A percentile compares a stretch with the other conserved stretches of the same genome.
Conservation (phyloP, 257 asterid genomes). For the Forsythia suspensa region DNA sequence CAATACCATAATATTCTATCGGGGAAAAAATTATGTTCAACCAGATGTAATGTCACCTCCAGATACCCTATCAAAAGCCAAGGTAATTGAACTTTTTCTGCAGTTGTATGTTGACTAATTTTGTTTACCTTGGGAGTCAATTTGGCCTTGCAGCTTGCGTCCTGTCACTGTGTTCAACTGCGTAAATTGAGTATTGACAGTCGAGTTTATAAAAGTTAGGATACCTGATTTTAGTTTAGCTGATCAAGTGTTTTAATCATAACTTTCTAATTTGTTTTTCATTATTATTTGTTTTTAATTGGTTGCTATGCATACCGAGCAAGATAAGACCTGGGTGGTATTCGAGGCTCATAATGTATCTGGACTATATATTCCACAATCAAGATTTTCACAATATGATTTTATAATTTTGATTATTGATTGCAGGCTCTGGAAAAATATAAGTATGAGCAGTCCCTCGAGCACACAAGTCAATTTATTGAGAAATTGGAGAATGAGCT, state of each 20-base stretch:
- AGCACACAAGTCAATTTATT: slow-evolving; percentile 86
- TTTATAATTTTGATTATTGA: slow-evolving; percentile 6
- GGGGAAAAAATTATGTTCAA: slow-evolving; percentile 88
- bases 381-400: slow-evolving; percentile 9
- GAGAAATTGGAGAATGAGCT: slow-evolving; percentile 90
- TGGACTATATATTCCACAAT: background rate
- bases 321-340: background rate
- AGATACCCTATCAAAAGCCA: slow-evolving; percentile 87
- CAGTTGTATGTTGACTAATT: background rate
- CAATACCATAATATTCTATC: slow-evolving; percentile 64
- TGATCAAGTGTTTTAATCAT: background rate
- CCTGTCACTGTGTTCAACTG: background rate
- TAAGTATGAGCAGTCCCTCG: slow-evolving; percentile 73
- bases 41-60: slow-evolving; percentile 89
- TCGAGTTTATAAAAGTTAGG: background rate
- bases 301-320: background rate
- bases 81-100: slow-evolving; percentile 43
- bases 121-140: background rate
- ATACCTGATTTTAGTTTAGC: background rate
- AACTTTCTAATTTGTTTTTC: background rate
- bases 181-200: background rate
- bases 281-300: background rate
- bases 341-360: slow-evolving; percentile 2
- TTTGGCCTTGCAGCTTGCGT: slow-evolving; percentile 17
- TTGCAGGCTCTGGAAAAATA: slow-evolving; percentile 87